Evolutionary conservation across 1,284 basidiomycete genomes (phyloP), one percentile per base, ranked within the genome.

Genomic region (Boletus hoseneyae): DNA sequence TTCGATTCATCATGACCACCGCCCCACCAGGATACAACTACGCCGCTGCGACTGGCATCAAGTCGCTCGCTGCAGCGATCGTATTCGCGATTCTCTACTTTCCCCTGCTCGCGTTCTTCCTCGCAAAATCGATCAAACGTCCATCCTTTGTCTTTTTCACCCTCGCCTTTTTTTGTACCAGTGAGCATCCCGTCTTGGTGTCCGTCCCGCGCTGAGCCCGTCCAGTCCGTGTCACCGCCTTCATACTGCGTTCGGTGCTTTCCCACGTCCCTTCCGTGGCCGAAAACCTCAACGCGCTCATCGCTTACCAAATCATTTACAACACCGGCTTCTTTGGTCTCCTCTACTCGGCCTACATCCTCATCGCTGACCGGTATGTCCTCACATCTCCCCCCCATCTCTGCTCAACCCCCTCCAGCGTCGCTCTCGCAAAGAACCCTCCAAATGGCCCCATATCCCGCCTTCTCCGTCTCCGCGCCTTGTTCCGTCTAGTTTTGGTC

Each of bases 71-170:
- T 2, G 76, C 69, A 1, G 69, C 79, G 0, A 57, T 72, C 27
- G 50, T 79, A 3, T 79, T 81, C 48, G 66, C 72, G 3, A 51
- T 71, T 11, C 53, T 73, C 7, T 81, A 79, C 55, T 19, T 61
- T 0, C 69, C 67, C 0, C 60, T 77, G 4, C 50, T 72, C 4
- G 51, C 42, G 0, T 70, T 61, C 56, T 76, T 72, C 51, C 2
- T 74, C 72, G 70, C 55, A 9, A 63, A 21, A 68, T 70, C 79
- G 45, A 47, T 76, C 66, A 11, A 12, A 11, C 63, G 64, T 2
- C 70, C 69, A 1, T 71, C 66, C 0, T 73, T 68, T 51, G 69
- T 77, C 11, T 68, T 71, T 51, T 55, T 73, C 48, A 52, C 70
- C 5, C 58, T 79, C 32, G 50, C 67, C 0, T 25, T 79, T 0